These are phyloP conservation scores for Erysiphe neolycopersici DNA, from an alignment of 2,329 filamentous ascomycete genomes.

Conservation along the genomic window DNA sequence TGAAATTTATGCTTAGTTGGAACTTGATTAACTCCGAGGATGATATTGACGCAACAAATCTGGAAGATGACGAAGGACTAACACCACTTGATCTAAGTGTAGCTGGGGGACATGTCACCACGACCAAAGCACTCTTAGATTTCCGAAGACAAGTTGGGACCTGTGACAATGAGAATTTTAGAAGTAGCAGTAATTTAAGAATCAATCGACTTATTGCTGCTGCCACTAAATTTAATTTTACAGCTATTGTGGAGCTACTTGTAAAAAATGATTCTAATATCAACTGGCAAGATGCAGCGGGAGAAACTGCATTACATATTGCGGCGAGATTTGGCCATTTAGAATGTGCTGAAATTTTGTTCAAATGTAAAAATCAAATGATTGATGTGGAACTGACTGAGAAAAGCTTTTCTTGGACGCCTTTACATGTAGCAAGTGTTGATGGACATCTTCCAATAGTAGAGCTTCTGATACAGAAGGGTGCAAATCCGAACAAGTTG, in stretches of 20 bases:
- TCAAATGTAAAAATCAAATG: constrained; percentile 48
- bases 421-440: constrained; percentile 77
- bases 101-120: constrained; percentile 68
- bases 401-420: constrained; percentile 76
- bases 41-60: constrained; percentile 64
- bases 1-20: constrained; percentile 76
- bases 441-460: constrained; percentile 59
- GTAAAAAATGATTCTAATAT: constrained; percentile 78
- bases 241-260: constrained; percentile 59
- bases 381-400: constrained; percentile 54
- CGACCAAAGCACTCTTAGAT: constrained; percentile 55
- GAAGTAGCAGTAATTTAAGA: constrained; percentile 45
- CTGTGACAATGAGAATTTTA: constrained; percentile 31
- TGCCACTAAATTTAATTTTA: constrained; percentile 69
- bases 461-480: constrained; percentile 49
- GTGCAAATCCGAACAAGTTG: constrained; percentile 43
- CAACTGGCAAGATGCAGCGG: constrained; percentile 74
- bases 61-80: constrained; percentile 83
- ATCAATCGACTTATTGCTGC: constrained; percentile 72
- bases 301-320: constrained; percentile 77
- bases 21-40: constrained; percentile 57
- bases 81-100: constrained; percentile 81
- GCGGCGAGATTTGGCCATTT: constrained; percentile 71
- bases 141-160: constrained; percentile 26
- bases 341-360: constrained; percentile 50